phyloP scores from a whole-genome alignment of 495 filamentous ascomycete species.

The Penicillium samsonianum region DNA sequence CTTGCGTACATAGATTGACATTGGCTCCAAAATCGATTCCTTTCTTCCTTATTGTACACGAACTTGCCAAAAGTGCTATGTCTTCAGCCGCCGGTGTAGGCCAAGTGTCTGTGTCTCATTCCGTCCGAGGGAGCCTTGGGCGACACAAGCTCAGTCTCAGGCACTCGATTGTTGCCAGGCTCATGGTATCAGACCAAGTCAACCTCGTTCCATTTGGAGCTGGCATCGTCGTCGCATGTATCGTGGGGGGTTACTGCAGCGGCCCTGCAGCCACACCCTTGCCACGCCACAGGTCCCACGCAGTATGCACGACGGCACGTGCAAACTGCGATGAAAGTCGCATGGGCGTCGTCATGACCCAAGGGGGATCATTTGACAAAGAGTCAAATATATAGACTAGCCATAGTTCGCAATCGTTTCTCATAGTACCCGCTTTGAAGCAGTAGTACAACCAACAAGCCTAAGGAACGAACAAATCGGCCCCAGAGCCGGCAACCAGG shows the following conservation, averaged over 20 bases:
- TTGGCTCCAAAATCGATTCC: not conserved
- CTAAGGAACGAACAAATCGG: constrained; percentile 44
- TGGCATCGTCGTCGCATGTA: not conserved
- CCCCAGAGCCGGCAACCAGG: constrained; percentile 45
- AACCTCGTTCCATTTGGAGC: not conserved
- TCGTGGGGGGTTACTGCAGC: not conserved
- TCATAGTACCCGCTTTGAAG: not conserved
- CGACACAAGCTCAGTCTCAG: not conserved
- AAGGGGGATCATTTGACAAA: not conserved
- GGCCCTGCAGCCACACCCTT: not conserved
- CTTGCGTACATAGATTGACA: constrained; percentile 6
- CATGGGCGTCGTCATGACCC: not conserved
- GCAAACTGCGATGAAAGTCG: not conserved
- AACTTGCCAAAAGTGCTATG: not conserved
- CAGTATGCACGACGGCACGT: not conserved
- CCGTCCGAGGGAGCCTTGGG: not conserved
- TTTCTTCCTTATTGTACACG: not conserved
- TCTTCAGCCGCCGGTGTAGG: not conserved
- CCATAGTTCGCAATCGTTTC: not conserved
- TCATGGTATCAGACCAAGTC: too few species aligned
- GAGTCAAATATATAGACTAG: not conserved
- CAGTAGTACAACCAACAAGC: not conserved
- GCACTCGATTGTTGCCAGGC: not conserved
- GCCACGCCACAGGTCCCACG: not conserved
- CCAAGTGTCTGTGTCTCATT: not conserved